Base-by-base conservation (phyloP, 2,329 filamentous ascomycete species). In the Penicillium sp. region DNA sequence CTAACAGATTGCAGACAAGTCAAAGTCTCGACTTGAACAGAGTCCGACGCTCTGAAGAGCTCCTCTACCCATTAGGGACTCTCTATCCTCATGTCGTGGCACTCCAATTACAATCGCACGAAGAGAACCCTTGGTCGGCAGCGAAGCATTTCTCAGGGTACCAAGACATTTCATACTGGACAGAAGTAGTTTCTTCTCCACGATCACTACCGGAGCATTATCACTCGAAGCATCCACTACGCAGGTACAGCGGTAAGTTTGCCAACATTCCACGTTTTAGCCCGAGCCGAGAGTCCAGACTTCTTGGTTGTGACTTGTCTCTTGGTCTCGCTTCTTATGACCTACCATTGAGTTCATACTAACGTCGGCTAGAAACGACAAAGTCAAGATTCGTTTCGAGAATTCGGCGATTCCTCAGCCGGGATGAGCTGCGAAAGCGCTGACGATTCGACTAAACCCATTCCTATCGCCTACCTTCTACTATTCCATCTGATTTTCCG, bases 61-160 rank as follows among this genome's bases (percentile, higher is more conserved):
- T 73, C 26, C 72, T 73, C 63, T 71, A 69, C 55, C 73, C 74
- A 41, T 67, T 77, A 23, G 71, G 70, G 41, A 58, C 66, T 30
- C 73, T 77, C 55, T 78, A 78, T 55, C 76, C 76, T 29, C 76
- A 78, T 61, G 76, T 78, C 35, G 67, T 72, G 15, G 75, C 75
- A 45, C 69, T 77, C 38, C 74, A 77, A 65, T 71, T 72, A 38
- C 71, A 71, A 66, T 71, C 71, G 66, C 23, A 58, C 19, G 67
- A 75, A 46, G 68, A 71, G 19, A 68, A 63, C 38, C 66, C 66
- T 61, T 72, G 69, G 65, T 62, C 62, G 51, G 56, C 64, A 51
- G 66, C 62, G 62, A 71, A 70, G 58, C 69, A 70, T 56, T 74
- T 71, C 57, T 67, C 70, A 35, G 71, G 73, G 35, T 72, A 75